Percentiles rank a stretch among this genome's conserved stretches.
Evolutionary conservation across 352 stramenopile species (phyloP).

Genomic region (Thalassiosira oceanica): DNA sequence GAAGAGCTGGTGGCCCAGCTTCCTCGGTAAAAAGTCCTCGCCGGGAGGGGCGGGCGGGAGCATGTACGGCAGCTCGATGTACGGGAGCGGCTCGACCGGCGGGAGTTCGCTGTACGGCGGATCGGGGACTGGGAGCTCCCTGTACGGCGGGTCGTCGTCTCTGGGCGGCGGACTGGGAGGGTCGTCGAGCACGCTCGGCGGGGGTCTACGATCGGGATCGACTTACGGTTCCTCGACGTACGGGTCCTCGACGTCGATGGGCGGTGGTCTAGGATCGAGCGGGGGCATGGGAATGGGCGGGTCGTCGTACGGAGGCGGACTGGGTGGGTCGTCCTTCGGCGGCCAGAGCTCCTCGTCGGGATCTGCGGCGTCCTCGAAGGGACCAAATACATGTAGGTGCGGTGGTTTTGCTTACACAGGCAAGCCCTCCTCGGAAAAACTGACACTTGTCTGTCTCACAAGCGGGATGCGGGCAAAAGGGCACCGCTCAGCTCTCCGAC

Average conservation of each 20-base stretch:
- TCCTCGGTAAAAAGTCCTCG: background rate
- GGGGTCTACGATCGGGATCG: no score
- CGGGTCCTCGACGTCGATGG: constrained; percentile 3
- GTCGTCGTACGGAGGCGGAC: constrained; percentile 1
- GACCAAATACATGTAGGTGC: no score
- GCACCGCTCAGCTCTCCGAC: constrained; percentile 23
- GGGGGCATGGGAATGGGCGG: background rate
- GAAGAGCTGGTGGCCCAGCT: background rate
- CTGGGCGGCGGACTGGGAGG: constrained; percentile 2
- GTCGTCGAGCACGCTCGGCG: constrained; percentile 6
- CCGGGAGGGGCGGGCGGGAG: background rate
- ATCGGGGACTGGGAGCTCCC: background rate
- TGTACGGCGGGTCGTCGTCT: background rate
- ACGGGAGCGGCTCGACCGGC: background rate
- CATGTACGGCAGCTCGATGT: background rate
- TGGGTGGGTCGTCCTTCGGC: constrained; percentile 10
- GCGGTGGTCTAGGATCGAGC: background rate
- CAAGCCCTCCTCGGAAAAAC: no score
- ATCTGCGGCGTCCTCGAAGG: no score
- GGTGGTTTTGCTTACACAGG: no score
- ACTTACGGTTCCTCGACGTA: background rate
- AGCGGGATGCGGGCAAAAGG: no score
- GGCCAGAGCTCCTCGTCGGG: no score
- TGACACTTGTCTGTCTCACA: no score
- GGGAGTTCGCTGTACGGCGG: constrained; percentile 14